Base-by-base conservation (phyloP, 352 stramenopile species). In the Globisporangium spinosum region DNA sequence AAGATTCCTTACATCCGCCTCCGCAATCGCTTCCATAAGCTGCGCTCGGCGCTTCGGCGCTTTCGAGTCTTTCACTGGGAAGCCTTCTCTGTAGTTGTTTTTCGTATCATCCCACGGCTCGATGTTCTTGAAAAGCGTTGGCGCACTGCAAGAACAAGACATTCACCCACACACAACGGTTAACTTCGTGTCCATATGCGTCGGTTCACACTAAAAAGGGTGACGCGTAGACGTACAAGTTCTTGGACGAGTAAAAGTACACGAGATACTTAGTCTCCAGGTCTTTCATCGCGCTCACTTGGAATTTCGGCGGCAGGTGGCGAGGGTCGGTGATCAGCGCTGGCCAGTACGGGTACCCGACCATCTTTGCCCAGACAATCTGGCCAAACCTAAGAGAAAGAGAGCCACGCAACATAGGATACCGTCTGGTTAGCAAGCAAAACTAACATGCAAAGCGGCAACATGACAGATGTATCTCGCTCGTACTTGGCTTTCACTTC, bases 281-380 rank as follows among this genome's bases (percentile, higher is more conserved):
- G n/a, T 76, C 68, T 64, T 91, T 89, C 49, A 88, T 40, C 2
- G 76, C 80, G 6, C 58, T 66, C 9, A 74, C 67, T 51, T 89
- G 83, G 4, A 85, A 60, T n/a, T 82, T 79, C n/a, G 23, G 1
- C 1, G 78, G 72, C 58, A 93, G 55, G 29, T 79, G 67, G 0
- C 78, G 72, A 22, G 85, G 87, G 58, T 93, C 82, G 22, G 77
- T 83, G 62, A 95, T 89, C 53, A 94, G 71, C 29, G 75, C 84
- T 23, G 87, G 87, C 87, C 87, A 95, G 73, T 88, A 95, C 45
- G 87, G 87, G 60, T 87, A 95, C 3, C 87, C 79, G 8, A 73
- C 75, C 85, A 95, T 95, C 62, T 89, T 90, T n/a, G 78, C 83
- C 87, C 87, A 95, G 57, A 87, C 82, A 54, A 95, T 87, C 62